Conservation (phyloP, 306 rosid genomes). For the Fragaria vesca region DNA sequence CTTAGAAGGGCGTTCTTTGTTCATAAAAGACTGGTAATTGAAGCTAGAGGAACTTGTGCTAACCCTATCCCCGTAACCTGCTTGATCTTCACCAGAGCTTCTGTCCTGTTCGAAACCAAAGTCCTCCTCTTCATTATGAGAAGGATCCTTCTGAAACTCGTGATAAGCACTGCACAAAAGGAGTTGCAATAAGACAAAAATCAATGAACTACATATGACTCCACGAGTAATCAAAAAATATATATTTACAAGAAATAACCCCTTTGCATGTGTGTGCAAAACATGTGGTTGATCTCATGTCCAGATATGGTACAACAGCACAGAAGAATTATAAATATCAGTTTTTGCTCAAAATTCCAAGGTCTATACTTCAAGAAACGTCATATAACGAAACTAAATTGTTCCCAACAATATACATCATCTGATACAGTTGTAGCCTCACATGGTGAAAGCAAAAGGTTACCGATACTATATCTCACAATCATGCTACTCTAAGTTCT, state of each 20-base stretch:
- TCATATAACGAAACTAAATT: not conserved
- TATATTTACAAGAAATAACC: not conserved
- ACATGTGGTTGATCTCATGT: not conserved
- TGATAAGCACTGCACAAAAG: constrained; percentile 48
- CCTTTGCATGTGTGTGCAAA: not conserved
- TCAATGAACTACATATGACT: not conserved
- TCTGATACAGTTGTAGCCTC: not conserved
- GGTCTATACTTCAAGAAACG: not conserved
- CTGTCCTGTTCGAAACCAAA: constrained; percentile 53
- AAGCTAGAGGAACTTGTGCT: constrained; percentile 32
- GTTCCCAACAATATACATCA: not conserved
- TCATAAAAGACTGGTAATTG: constrained; percentile 78
- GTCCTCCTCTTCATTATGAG: constrained; percentile 37
- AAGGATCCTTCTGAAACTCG: constrained; percentile 33
- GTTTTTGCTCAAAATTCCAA: not conserved
- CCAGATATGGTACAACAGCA: not conserved
- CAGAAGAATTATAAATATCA: not conserved
- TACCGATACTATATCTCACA: not conserved
- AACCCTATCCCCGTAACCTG: constrained; percentile 25
- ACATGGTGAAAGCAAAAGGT: not conserved
- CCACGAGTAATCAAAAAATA: not conserved
- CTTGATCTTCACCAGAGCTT: constrained; percentile 51
- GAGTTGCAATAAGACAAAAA: constrained; percentile 16
- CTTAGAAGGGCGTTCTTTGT: constrained; percentile 62
- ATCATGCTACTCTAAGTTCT: not conserved